Conservation (phyloP, 2,329 filamentous ascomycete genomes). For the Aspergillus spinulosporus region DNA sequence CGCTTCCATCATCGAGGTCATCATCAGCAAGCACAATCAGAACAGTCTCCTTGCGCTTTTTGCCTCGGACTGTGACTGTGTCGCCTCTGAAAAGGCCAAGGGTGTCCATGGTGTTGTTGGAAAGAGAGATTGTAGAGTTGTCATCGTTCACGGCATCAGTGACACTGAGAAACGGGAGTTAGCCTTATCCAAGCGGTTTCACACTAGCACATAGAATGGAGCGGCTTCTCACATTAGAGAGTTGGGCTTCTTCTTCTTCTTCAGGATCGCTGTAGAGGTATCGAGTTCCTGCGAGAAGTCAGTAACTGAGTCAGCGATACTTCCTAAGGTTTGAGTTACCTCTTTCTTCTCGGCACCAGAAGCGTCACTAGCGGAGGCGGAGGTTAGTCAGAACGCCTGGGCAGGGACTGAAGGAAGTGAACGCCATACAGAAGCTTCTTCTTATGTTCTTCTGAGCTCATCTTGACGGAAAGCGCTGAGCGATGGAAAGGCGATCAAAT, state of each 20-base stretch:
- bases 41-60: slow-evolving; percentile 99
- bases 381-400: slow-evolving; percentile 42
- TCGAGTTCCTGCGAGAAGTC: slow-evolving; percentile 69
- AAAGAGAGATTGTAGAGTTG: slow-evolving; percentile 98
- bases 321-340: slow-evolving; percentile 49
- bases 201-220: background rate
- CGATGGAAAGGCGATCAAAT: slow-evolving; percentile 26
- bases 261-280: slow-evolving; percentile 91
- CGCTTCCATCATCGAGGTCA: slow-evolving; percentile 95
- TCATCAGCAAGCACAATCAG: slow-evolving; percentile 97
- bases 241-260: slow-evolving; percentile 99
- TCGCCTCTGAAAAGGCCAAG: slow-evolving; percentile 98
- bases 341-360: slow-evolving; percentile 85
- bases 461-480: slow-evolving; percentile 49
- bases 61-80: slow-evolving; percentile 96
- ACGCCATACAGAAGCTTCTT: slow-evolving; percentile 78
- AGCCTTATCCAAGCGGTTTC: slow-evolving; percentile 22
- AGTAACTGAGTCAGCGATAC: slow-evolving; percentile 29
- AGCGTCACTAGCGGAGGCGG: slow-evolving; percentile 64
- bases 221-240: slow-evolving; percentile 78
- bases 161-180: slow-evolving; percentile 60
- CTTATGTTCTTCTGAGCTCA: slow-evolving; percentile 72
- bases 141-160: slow-evolving; percentile 99
- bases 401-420: slow-evolving; percentile 12
- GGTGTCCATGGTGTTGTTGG: slow-evolving; percentile 98